Conservation (phyloP, 2,329 filamentous ascomycete species). For the Graphilbum fragrans region DNA sequence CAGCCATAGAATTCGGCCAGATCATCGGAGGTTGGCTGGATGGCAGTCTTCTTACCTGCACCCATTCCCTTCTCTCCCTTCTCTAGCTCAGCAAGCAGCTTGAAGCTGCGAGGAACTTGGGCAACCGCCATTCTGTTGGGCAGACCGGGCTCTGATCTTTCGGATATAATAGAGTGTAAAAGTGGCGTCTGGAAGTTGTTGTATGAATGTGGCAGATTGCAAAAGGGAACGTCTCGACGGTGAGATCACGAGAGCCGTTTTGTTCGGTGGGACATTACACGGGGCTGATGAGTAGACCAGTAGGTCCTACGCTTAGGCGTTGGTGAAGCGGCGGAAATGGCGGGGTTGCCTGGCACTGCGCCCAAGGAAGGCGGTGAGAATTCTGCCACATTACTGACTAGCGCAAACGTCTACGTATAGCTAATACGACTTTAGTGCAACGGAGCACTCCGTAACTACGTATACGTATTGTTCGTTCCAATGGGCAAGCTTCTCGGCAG, state of each 20-base stretch:
- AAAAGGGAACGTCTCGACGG: no score
- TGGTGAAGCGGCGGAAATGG: not conserved
- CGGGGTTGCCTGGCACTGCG: not conserved
- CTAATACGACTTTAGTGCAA: conserved; percentile 46
- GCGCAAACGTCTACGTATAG: conserved; percentile 58
- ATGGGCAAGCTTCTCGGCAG: no score
- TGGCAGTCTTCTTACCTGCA: conserved; percentile 47
- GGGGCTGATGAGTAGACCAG: not conserved
- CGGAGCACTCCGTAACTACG: no score
- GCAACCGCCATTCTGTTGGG: conserved; percentile 20
- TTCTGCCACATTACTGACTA: conserved; percentile 6
- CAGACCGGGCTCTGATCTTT: not conserved
- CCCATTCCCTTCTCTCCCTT: conserved; percentile 97
- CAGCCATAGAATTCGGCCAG: no score
- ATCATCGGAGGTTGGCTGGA: no score
- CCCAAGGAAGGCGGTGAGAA: conserved; percentile 7
- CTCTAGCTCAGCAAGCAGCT: conserved; percentile 92
- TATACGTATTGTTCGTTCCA: no score
- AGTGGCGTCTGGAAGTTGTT: no score
- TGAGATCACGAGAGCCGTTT: no score
- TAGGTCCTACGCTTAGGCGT: not conserved
- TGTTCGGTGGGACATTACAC: no score
- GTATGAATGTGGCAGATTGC: no score
- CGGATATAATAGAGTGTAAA: no score
- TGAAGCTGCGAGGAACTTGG: conserved; percentile 86